phyloP scores from a whole-genome alignment of 1,284 basidiomycete genomes.

The Wolfiporia cocos region DNA sequence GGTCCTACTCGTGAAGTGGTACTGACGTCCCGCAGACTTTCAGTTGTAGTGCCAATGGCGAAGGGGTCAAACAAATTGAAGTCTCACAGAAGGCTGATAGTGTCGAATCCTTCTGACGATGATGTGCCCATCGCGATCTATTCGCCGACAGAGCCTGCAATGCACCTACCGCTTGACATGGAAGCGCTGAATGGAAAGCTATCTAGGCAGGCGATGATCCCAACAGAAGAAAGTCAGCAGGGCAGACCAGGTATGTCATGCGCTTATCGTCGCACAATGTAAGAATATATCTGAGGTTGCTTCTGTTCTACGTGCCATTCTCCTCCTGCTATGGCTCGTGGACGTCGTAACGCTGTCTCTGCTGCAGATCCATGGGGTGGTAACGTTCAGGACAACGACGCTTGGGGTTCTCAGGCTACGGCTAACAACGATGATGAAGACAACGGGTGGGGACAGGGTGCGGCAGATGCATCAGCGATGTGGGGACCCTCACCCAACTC shows the following conservation, averaged over 20 bases:
- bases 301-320: no score
- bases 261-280: constrained; percentile 3
- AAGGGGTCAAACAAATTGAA: no score
- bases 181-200: neutral
- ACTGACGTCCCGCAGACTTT: no score
- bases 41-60: no score
- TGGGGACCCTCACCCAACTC: neutral
- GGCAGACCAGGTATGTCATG: constrained; percentile 6
- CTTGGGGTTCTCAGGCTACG: constrained; percentile 10
- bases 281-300: no score
- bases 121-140: no score
- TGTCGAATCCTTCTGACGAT: no score
- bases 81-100: no score
- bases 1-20: no score
- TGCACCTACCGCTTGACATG: no score
- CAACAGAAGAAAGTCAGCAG: constrained; percentile 3
- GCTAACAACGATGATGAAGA: constrained; percentile 8
- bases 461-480: constrained; percentile 3
- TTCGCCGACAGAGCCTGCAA: no score
- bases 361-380: constrained; percentile 14
- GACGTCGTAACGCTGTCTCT: constrained; percentile 13
- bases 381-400: no score
- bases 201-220: neutral
- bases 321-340: constrained; percentile 13
- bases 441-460: constrained; percentile 11